phyloP scores from a whole-genome alignment of 2,329 filamentous ascomycete species.

The Elsinoe batatas region DNA sequence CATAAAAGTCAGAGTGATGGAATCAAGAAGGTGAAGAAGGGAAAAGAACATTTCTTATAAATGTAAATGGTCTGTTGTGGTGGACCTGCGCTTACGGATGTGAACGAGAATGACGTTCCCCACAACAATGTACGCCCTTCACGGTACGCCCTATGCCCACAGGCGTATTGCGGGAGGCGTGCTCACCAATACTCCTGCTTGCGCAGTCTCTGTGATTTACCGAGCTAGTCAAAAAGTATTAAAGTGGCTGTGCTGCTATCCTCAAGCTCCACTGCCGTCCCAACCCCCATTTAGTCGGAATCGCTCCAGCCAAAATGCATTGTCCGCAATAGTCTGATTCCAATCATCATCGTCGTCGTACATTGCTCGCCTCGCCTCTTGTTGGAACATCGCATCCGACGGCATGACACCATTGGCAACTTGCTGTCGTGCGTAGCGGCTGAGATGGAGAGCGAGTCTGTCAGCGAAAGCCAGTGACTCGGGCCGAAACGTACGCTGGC shows the following conservation, averaged over 20 bases:
- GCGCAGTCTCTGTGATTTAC: too few species aligned
- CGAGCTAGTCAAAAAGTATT: too few species aligned
- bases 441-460: slow-evolving; percentile 11
- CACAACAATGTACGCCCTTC: too few species aligned
- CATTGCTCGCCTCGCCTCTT: slow-evolving; percentile 13
- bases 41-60: too few species aligned
- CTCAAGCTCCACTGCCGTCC: not conserved
- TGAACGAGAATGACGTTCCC: too few species aligned
- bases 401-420: slow-evolving; percentile 9
- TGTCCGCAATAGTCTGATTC: slow-evolving; percentile 14
- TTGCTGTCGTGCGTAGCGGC: slow-evolving; percentile 12
- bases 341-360: slow-evolving; percentile 14
- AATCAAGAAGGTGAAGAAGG: too few species aligned
- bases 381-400: slow-evolving; percentile 15
- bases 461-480: not conserved
- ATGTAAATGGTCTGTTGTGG: too few species aligned
- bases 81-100: too few species aligned
- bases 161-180: too few species aligned
- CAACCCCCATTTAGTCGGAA: not conserved
- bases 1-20: too few species aligned
- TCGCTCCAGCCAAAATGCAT: slow-evolving; percentile 12
- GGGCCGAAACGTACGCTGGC: slow-evolving; percentile 21
- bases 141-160: too few species aligned
- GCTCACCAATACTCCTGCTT: too few species aligned
- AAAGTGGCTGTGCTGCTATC: not conserved